phyloP scores from a whole-genome alignment of 2,329 filamentous ascomycete genomes.

The Epichloe glyceriae region DNA sequence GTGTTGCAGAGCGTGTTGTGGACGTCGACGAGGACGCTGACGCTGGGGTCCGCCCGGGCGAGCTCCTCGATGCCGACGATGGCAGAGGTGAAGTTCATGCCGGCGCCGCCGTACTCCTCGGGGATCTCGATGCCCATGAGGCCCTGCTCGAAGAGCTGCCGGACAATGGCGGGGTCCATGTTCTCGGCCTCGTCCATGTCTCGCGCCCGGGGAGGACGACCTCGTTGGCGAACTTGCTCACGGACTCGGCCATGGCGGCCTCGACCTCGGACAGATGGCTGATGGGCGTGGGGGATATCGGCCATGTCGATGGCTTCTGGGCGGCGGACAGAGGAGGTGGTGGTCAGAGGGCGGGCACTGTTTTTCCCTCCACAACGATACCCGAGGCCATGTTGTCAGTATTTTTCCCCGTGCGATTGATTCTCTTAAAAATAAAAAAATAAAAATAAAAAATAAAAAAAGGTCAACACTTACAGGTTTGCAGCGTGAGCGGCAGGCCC shows the following conservation, averaged over 20 bases:
- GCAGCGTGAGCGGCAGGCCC: not conserved
- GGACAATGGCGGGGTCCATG: slow-evolving; percentile 81
- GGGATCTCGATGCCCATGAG: slow-evolving; percentile 97
- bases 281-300: slow-evolving; percentile 79
- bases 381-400: too few relatives aligned
- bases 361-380: too few relatives aligned
- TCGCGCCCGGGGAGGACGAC: slow-evolving; percentile 76
- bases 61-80: slow-evolving; percentile 97
- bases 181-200: slow-evolving; percentile 95
- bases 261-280: slow-evolving; percentile 86
- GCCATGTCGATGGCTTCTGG: slow-evolving; percentile 46
- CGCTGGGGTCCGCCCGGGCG: slow-evolving; percentile 83
- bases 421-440: not conserved
- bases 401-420: not conserved
- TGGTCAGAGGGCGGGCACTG: slow-evolving; percentile 41
- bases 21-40: slow-evolving; percentile 90
- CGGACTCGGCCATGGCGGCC: slow-evolving; percentile 74
- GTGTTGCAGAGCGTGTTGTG: slow-evolving; percentile 98
- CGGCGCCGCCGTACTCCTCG: slow-evolving; percentile 89
- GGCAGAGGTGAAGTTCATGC: slow-evolving; percentile 96
- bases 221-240: slow-evolving; percentile 82
- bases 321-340: slow-evolving; percentile 40
- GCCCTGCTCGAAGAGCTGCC: slow-evolving; percentile 93
- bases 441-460: not conserved
- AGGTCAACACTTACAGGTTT: slow-evolving; percentile 13